Conservation (phyloP, 306 rosid genomes). For the Lablab purpureus region DNA sequence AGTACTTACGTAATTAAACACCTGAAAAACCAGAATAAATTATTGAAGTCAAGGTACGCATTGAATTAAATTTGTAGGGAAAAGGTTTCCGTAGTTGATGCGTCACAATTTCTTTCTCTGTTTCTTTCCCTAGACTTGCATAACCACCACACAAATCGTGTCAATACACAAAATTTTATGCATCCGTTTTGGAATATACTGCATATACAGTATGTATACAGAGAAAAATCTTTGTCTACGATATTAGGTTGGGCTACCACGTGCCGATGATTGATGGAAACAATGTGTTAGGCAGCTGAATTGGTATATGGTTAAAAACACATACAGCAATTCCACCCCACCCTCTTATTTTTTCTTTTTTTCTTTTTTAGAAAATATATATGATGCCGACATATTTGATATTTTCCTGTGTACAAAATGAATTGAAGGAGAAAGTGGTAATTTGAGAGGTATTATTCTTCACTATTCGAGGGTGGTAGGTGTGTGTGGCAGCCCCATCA, state of each 20-base stretch:
- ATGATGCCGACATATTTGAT: conserved; percentile 50
- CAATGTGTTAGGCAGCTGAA: conserved; percentile 43
- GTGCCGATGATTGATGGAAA: conserved; percentile 47
- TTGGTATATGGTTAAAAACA: conserved; percentile 45
- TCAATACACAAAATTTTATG: conserved; percentile 51
- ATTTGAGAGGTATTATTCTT: conserved; percentile 37
- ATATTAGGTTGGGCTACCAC: conserved; percentile 42
- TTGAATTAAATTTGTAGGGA: conserved; percentile 15
- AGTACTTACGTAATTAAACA: too few species aligned
- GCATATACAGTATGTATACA: conserved; percentile 32
- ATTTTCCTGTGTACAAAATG: conserved; percentile 47
- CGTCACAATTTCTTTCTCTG: not conserved
- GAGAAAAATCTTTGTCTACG: conserved; percentile 47
- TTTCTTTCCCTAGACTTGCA: not conserved
- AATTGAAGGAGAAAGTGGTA: conserved; percentile 28
- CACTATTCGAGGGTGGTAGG: conserved; percentile 45
- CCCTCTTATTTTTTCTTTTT: not conserved
- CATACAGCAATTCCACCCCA: not conserved
- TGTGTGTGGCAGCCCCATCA: conserved; percentile 40
- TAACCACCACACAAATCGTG: conserved; percentile 26
- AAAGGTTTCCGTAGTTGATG: conserved; percentile 9
- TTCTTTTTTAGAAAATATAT: not conserved
- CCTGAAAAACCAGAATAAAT: not conserved
- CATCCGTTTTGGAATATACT: conserved; percentile 39
- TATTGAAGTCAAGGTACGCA: not conserved